Conservation (phyloP, 352 stramenopile genomes). For the Pythium brassicae region DNA sequence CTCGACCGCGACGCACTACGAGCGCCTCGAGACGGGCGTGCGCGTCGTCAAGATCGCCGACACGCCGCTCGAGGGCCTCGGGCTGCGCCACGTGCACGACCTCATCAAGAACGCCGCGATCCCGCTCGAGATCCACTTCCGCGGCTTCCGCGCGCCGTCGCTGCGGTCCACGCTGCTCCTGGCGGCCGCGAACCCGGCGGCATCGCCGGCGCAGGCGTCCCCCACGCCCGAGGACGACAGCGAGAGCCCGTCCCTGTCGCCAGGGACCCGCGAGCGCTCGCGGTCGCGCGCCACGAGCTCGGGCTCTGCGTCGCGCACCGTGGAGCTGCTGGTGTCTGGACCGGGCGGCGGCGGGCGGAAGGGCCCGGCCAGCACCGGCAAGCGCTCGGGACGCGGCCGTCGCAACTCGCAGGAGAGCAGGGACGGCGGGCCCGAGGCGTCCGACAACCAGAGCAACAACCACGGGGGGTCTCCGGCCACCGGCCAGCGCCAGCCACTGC, state of each 20-base stretch:
- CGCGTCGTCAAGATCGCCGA: conserved; percentile 72
- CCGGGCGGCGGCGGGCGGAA: not conserved
- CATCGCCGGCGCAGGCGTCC: not conserved
- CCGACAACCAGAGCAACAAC: conserved; percentile 19
- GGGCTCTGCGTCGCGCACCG: not conserved
- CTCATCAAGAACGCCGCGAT: conserved; percentile 74
- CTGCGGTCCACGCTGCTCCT: conserved; percentile 9
- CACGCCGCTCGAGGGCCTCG: conserved; percentile 45
- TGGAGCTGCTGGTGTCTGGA: conserved; percentile 8
- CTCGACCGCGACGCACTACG: conserved; percentile 71
- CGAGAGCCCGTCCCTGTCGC: not conserved
- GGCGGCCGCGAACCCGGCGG: conserved; percentile 5
- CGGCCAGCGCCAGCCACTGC: not conserved
- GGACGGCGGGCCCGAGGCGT: conserved; percentile 2
- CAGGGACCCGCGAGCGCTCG: conserved; percentile 2
- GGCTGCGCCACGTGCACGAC: conserved; percentile 81
- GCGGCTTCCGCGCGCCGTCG: conserved; percentile 30
- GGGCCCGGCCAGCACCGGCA: conserved; percentile 5
- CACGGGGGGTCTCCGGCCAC: not conserved
- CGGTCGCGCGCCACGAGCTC: conserved; percentile 7
- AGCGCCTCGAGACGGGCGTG: conserved; percentile 58
- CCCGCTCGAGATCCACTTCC: conserved; percentile 67
- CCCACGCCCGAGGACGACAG: conserved; percentile 9
- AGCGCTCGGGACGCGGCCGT: conserved; percentile 10
- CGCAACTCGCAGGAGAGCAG: conserved; percentile 8